Evolutionary conservation across 2,329 filamentous ascomycete species (phyloP).

Genomic region (Teratosphaeria nubilosa): DNA sequence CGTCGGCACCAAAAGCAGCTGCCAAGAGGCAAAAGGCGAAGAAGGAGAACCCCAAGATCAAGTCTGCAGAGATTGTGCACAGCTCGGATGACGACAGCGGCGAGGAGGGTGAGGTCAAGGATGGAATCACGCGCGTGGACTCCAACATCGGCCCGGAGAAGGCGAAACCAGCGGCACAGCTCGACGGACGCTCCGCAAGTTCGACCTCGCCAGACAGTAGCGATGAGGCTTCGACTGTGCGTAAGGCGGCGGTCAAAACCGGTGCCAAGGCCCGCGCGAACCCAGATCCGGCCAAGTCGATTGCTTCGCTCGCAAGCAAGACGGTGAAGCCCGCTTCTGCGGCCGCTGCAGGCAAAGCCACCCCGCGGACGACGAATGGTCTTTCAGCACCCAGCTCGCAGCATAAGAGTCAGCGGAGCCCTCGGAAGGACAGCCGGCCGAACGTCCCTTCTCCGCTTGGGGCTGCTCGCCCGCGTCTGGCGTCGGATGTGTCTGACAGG

Average conservation of each 20-base stretch:
- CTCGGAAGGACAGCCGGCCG: constrained; percentile 41
- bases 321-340: constrained; percentile 6
- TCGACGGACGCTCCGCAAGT: constrained; percentile 8
- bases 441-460: constrained; percentile 53
- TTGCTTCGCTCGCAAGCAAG: constrained; percentile 12
- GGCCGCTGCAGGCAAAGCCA: constrained; percentile 15
- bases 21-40: constrained; percentile 18
- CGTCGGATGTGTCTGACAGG: constrained; percentile 41
- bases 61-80: constrained; percentile 44
- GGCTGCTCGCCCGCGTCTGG: constrained; percentile 51
- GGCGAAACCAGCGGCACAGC: constrained; percentile 10
- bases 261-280: constrained; percentile 4
- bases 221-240: constrained; percentile 11
- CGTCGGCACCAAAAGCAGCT: constrained; percentile 19
- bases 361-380: constrained; percentile 11
- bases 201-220: constrained; percentile 10
- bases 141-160: constrained; percentile 10
- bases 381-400: constrained; percentile 17
- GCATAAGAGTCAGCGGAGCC: constrained; percentile 28
- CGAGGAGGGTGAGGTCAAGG: constrained; percentile 25
- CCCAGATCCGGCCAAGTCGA: constrained; percentile 8
- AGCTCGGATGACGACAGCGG: constrained; percentile 37
- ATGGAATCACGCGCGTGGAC: constrained; percentile 7
- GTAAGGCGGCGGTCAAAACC: constrained; percentile 15
- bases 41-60: constrained; percentile 35